A percentile compares a stretch with the other conserved stretches of the same genome.
phyloP scores from a whole-genome alignment of 2,329 filamentous ascomycete species.

The Verticillium nonalfalfae region DNA sequence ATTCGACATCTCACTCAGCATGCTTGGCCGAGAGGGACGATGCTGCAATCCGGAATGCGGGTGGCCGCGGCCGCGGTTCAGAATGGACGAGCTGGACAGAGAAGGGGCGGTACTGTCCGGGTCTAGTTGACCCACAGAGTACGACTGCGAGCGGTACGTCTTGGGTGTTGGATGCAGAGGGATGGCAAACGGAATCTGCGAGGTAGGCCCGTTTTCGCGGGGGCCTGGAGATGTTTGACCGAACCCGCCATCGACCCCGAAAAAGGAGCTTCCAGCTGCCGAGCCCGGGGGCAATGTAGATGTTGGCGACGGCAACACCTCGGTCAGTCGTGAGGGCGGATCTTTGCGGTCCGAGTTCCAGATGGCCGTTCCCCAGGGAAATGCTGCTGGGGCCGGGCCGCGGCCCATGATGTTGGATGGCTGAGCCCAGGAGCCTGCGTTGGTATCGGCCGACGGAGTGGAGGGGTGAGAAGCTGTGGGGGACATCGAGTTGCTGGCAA shows the following conservation, averaged over 20 bases:
- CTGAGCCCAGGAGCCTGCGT: slow-evolving; percentile 45
- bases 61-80: slow-evolving; percentile 42
- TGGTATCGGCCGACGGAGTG: slow-evolving; percentile 61
- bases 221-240: slow-evolving; percentile 44
- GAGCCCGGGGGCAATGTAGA: slow-evolving; percentile 46
- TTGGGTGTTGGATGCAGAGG: slow-evolving; percentile 87
- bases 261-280: slow-evolving; percentile 36
- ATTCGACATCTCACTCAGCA: slow-evolving; percentile 66
- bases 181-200: slow-evolving; percentile 78
- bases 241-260: slow-evolving; percentile 35
- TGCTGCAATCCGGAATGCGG: slow-evolving; percentile 68
- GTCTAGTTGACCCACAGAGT: slow-evolving; percentile 88
- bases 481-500: slow-evolving; percentile 70
- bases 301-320: slow-evolving; percentile 70
- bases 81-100: slow-evolving; percentile 39
- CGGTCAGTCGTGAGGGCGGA: slow-evolving; percentile 64
- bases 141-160: slow-evolving; percentile 91
- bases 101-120: slow-evolving; percentile 46
- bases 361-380: slow-evolving; percentile 74
- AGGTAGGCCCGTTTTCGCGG: slow-evolving; percentile 46
- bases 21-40: slow-evolving; percentile 71
- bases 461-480: slow-evolving; percentile 74
- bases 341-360: slow-evolving; percentile 79
- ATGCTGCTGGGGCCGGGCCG: slow-evolving; percentile 40
- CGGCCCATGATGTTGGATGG: slow-evolving; percentile 42